These are phyloP conservation scores for Glomus cerebriforme DNA, from an alignment of 192 early-diverging fungal genomes.

Conservation along the genomic window DNA sequence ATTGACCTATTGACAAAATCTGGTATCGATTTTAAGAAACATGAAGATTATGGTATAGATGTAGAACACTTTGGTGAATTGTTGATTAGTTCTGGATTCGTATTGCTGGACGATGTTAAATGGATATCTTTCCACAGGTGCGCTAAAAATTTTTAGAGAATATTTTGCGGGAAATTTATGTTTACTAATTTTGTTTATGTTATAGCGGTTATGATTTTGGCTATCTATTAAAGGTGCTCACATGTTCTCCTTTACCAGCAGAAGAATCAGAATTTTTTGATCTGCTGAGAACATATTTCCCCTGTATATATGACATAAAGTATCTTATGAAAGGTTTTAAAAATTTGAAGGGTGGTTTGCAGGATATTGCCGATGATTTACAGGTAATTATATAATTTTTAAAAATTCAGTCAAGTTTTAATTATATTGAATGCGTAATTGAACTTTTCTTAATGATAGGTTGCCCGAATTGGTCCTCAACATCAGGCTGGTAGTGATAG, in stretches of 20 bases:
- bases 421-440: no score
- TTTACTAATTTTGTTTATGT: slow-evolving; percentile 8
- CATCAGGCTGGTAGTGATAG: slow-evolving; percentile 99
- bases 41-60: slow-evolving; percentile 96
- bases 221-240: slow-evolving; percentile 94
- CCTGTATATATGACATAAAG: slow-evolving; percentile 99
- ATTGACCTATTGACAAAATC: slow-evolving; percentile 96
- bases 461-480: slow-evolving; percentile 91
- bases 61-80: slow-evolving; percentile 96
- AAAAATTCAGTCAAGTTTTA: no score
- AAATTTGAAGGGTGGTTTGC: slow-evolving; percentile 93
- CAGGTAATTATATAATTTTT: slow-evolving; percentile 54
- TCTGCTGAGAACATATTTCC: slow-evolving; percentile 88
- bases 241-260: slow-evolving; percentile 84
- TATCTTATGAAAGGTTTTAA: slow-evolving; percentile 97
- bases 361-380: slow-evolving; percentile 97
- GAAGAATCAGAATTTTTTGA: slow-evolving; percentile 97
- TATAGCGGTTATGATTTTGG: slow-evolving; percentile 97
- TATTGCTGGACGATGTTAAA: slow-evolving; percentile 90
- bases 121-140: slow-evolving; percentile 99
- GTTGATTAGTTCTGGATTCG: slow-evolving; percentile 94
- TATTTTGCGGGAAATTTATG: slow-evolving; percentile 9
- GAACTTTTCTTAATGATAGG: slow-evolving; percentile 45
- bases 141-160: background rate
- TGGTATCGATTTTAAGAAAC: slow-evolving; percentile 96